phyloP scores from a whole-genome alignment of 345 rosid genomes.

The Erodium maritimum region DNA sequence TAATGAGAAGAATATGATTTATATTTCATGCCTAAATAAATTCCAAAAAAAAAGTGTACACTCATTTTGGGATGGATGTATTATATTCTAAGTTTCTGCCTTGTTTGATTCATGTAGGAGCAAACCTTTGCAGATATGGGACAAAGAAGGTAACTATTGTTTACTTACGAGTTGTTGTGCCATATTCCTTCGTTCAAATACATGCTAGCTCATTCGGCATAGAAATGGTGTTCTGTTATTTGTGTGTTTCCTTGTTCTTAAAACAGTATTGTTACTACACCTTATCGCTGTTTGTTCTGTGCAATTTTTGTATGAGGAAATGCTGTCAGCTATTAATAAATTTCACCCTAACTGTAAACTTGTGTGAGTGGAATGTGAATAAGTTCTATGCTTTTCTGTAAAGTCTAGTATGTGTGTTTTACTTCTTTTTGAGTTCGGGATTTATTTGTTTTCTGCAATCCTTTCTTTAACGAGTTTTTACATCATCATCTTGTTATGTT shows the following conservation, averaged over 20 bases:
- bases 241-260: not conserved
- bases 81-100: not conserved
- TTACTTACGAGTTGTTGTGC: not conserved
- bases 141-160: slow-evolving; percentile 51
- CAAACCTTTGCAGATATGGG: slow-evolving; percentile 82
- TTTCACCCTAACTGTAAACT: too few species aligned
- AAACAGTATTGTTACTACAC: too few species aligned
- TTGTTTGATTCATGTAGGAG: slow-evolving; percentile 32
- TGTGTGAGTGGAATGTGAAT: not conserved
- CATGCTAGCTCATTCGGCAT: not conserved
- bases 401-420: not conserved
- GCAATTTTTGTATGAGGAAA: not conserved
- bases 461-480: too few species aligned
- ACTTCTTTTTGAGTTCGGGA: not conserved
- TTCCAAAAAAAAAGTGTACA: too few species aligned
- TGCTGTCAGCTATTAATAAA: not conserved
- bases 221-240: not conserved
- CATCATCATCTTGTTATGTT: not conserved
- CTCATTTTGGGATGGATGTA: too few species aligned
- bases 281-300: too few species aligned
- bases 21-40: too few species aligned
- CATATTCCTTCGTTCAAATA: not conserved
- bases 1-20: too few species aligned
- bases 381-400: not conserved
- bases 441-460: not conserved